Conservation (phyloP, 805 yeast species). For the Yarrowia porcina region DNA sequence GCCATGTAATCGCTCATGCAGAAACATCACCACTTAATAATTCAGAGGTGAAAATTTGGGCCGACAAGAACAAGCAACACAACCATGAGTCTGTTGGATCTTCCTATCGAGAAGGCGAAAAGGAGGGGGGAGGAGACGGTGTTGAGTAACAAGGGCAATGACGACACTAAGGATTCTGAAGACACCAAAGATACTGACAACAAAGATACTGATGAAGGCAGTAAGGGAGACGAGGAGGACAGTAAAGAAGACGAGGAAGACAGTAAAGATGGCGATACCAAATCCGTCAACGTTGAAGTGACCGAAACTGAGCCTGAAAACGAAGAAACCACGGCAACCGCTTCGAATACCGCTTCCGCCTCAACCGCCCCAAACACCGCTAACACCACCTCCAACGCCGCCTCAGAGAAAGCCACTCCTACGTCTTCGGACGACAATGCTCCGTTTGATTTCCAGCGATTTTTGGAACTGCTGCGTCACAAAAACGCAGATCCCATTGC, state of each 20-base stretch:
- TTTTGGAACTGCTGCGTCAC: constrained; percentile 65
- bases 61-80: neutral
- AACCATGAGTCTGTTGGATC: constrained; percentile 23
- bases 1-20: constrained; percentile 23
- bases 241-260: too few species aligned
- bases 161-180: too few species aligned
- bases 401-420: neutral
- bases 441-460: constrained; percentile 67
- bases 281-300: neutral
- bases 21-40: constrained; percentile 3
- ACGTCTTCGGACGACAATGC: constrained; percentile 7
- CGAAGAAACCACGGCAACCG: neutral
- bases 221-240: too few species aligned
- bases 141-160: neutral
- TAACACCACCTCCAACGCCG: neutral
- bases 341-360: neutral
- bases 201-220: neutral
- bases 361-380: neutral
- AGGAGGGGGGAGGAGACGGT: neutral
- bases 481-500: constrained; percentile 86
- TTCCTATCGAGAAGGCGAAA: constrained; percentile 24
- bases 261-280: too few species aligned
- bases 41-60: neutral
- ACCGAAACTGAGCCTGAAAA: neutral
- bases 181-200: neutral